Base-by-base conservation (phyloP, 176 grass and related monocot species). In the Lolium rigidum region DNA sequence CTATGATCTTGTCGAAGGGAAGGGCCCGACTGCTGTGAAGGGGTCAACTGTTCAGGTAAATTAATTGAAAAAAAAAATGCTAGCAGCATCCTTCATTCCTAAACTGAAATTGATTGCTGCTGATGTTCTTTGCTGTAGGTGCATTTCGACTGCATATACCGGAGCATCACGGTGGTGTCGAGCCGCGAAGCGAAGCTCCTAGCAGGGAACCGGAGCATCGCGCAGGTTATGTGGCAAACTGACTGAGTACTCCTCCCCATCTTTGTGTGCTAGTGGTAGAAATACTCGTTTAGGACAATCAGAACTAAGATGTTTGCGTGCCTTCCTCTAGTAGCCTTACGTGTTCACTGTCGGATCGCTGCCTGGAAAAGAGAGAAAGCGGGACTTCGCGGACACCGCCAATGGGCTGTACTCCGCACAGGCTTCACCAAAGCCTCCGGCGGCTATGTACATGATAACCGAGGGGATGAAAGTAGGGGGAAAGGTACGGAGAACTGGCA, bases 381-480 rank as follows among this genome's bases (percentile, higher is more conserved):
- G 92, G 20, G 93, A 98, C 9, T 98, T 98, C 49, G 96, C 76
- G 10, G 96, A 98, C 62, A 98, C 86, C 16, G 83, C 92, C 60
- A 98, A 98, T 56, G 93, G 90, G 51, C 65, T 98, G 73, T 98
- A 88, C 93, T 98, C 93, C 16, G 90, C 90, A 1, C 93, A 98
- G 82, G 93, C 96, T 11, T 86, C 96, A 20, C 92, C 96, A 2
- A 98, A 98, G 80, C 96, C 96, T 49, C 96, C 96, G 7, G 56
- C 88, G 0, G 96, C 92, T 3, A 80, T 98, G 84, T 98, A 98
- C 83, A 86, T 77, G 5, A 84, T 95, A 78, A 94, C 96, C 2
- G 92, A 98, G 88, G 96, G 96, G 56, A 98, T 98, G 96, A 98
- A 92, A 91, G 91, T 98, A 8, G 93, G 96, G 35, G 96, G 93